Evolutionary conservation across 495 filamentous ascomycete species (phyloP).

Genomic region (Lentithecium fluviatile): DNA sequence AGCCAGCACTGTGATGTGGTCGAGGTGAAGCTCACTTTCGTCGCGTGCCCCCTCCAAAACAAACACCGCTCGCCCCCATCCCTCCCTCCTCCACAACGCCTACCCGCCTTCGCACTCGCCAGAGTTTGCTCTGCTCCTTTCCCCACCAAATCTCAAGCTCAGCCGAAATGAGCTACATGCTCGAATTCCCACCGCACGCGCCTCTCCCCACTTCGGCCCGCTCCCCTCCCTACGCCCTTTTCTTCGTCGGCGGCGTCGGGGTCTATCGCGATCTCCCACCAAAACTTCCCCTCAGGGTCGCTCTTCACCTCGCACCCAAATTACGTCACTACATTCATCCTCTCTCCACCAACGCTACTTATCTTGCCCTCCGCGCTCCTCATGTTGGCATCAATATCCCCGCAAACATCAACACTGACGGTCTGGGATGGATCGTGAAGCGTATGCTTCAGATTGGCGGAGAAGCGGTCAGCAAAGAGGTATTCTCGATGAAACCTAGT

Average conservation of each 20-base stretch:
- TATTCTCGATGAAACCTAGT: not conserved
- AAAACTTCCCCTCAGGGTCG: conserved; percentile 11
- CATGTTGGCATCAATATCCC: conserved; percentile 15
- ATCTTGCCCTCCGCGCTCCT: not conserved
- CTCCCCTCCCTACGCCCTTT: conserved; percentile 11
- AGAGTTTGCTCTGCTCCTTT: no score
- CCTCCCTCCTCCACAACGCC: no score
- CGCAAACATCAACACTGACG: not conserved
- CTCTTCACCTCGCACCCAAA: conserved; percentile 13
- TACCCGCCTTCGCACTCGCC: no score
- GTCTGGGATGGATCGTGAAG: not conserved
- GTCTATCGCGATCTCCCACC: not conserved
- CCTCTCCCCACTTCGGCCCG: not conserved
- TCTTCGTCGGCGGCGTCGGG: not conserved
- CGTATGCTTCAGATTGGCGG: conserved; percentile 5
- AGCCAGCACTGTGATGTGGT: no score
- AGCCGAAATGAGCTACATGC: conserved; percentile 7
- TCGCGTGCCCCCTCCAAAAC: no score
- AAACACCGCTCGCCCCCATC: no score
- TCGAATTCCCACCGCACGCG: conserved; percentile 7
- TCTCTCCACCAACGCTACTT: not conserved
- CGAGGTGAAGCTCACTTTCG: no score
- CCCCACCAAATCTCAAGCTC: no score
- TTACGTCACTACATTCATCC: conserved; percentile 8
- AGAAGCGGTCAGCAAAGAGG: no score